phyloP scores from a whole-genome alignment of 306 rosid genomes.

The Canavalia ensiformis region DNA sequence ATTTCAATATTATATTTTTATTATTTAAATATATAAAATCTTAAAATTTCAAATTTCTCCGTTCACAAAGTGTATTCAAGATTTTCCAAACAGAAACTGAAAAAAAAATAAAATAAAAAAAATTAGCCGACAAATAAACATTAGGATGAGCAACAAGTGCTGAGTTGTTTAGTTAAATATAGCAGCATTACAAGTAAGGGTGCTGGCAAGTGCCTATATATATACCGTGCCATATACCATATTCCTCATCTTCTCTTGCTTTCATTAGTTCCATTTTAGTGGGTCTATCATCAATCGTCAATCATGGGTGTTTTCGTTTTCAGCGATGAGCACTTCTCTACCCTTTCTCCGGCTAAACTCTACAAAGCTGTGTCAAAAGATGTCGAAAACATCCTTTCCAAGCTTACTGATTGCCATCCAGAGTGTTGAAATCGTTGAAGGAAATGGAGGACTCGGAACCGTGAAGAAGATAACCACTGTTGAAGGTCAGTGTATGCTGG shows the following conservation, averaged over 20 bases:
- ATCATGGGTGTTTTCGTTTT: constrained; percentile 57
- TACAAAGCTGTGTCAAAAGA: constrained; percentile 51
- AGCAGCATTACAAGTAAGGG: not conserved
- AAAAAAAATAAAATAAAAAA: too few relatives aligned
- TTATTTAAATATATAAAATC: too few relatives aligned
- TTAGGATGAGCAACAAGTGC: not conserved
- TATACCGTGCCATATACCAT: constrained; percentile 2
- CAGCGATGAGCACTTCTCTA: constrained; percentile 34
- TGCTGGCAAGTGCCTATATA: constrained; percentile 16
- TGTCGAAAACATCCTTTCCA: constrained; percentile 43
- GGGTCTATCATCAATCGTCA: not conserved
- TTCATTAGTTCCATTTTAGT: not conserved
- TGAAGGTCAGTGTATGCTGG: constrained; percentile 10
- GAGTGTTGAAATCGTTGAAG: constrained; percentile 50
- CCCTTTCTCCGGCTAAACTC: constrained; percentile 44
- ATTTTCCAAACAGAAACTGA: not conserved
- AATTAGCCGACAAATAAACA: not conserved
- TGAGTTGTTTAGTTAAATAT: not conserved
- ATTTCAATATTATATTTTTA: too few relatives aligned
- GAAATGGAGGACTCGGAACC: constrained; percentile 60
- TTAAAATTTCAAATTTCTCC: too few relatives aligned
- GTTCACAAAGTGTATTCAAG: not conserved
- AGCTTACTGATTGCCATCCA: constrained; percentile 27
- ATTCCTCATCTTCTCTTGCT: not conserved
- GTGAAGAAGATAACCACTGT: constrained; percentile 44